phyloP scores from a whole-genome alignment of 2,329 filamentous ascomycete species.

The Knoxdaviesia capensis region DNA sequence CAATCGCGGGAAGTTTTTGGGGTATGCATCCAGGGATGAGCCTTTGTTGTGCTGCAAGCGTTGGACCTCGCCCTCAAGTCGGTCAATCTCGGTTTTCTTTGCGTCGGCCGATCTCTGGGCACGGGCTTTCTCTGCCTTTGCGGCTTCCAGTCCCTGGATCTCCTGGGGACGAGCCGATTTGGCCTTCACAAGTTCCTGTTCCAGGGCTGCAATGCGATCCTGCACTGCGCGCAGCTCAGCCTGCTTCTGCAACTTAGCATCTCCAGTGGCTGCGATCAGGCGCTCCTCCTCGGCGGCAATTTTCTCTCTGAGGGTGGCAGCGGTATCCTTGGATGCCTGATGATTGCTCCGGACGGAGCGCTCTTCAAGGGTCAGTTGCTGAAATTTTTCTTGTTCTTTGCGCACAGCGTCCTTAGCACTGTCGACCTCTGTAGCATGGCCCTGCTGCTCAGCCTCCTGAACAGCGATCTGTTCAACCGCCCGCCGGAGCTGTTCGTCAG shows the following conservation, averaged over 20 bases:
- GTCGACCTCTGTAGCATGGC: not conserved
- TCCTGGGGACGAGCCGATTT: not conserved
- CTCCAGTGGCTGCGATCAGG: constrained; percentile 49
- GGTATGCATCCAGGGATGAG: constrained; percentile 43
- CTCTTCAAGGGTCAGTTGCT: constrained; percentile 40
- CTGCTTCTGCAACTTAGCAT: constrained; percentile 41
- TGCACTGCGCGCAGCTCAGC: constrained; percentile 23
- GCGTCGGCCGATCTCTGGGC: constrained; percentile 6
- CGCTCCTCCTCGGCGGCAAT: constrained; percentile 37
- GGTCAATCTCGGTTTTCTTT: constrained; percentile 8
- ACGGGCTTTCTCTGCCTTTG: not conserved
- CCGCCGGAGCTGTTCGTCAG: constrained; percentile 9
- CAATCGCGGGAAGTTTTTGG: constrained; percentile 39
- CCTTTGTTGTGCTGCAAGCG: constrained; percentile 19
- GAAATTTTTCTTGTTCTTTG: constrained; percentile 26
- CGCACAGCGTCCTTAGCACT: constrained; percentile 22
- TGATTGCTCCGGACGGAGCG: constrained; percentile 41
- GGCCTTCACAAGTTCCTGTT: constrained; percentile 1
- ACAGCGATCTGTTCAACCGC: too few species aligned
- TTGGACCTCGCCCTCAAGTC: constrained; percentile 8
- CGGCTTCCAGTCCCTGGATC: constrained; percentile 1
- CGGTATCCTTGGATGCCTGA: constrained; percentile 26
- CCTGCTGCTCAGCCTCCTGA: not conserved
- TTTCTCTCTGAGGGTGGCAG: constrained; percentile 22
- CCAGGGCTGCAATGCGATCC: constrained; percentile 6